A percentile compares a stretch with the other conserved stretches of the same genome.
Evolutionary conservation across 2,329 filamentous ascomycete species (phyloP).

Genomic region (Aspergillus fructus): DNA sequence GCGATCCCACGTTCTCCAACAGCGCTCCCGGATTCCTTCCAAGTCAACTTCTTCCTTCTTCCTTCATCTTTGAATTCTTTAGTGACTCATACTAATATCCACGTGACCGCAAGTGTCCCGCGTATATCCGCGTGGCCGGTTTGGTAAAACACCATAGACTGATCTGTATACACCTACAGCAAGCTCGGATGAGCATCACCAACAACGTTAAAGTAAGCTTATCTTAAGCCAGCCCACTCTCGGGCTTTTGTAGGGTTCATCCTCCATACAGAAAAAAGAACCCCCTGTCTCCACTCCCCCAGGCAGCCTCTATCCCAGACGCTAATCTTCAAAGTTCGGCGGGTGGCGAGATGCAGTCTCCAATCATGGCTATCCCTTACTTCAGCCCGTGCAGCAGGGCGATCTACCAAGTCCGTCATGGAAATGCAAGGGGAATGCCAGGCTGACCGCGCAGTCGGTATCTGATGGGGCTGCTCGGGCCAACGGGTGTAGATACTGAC

Average conservation of each 20-base stretch:
- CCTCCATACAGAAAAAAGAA: conserved; percentile 9
- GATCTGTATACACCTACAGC: neutral
- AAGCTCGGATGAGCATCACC: neutral
- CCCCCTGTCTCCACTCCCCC: neutral
- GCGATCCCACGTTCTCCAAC: too few species aligned
- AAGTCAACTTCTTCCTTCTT: too few species aligned
- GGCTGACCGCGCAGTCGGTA: too few species aligned
- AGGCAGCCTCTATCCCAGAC: neutral
- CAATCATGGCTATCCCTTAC: neutral
- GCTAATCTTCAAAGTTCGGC: neutral
- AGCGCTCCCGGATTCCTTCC: too few species aligned
- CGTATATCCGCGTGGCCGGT: neutral
- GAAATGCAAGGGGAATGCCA: too few species aligned
- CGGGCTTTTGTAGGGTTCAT: neutral
- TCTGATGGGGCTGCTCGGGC: too few species aligned
- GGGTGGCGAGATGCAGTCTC: neutral
- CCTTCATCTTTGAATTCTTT: too few species aligned
- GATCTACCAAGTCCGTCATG: too few species aligned
- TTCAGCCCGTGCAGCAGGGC: neutral
- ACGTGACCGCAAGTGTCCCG: neutral
- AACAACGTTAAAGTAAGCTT: conserved; percentile 19
- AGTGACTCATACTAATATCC: too few species aligned
- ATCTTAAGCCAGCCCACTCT: conserved; percentile 11
- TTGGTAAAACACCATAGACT: neutral
- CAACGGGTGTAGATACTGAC: too few species aligned